Conservation (phyloP, 2,329 filamentous ascomycete genomes). For the Talaromyces sp. region DNA sequence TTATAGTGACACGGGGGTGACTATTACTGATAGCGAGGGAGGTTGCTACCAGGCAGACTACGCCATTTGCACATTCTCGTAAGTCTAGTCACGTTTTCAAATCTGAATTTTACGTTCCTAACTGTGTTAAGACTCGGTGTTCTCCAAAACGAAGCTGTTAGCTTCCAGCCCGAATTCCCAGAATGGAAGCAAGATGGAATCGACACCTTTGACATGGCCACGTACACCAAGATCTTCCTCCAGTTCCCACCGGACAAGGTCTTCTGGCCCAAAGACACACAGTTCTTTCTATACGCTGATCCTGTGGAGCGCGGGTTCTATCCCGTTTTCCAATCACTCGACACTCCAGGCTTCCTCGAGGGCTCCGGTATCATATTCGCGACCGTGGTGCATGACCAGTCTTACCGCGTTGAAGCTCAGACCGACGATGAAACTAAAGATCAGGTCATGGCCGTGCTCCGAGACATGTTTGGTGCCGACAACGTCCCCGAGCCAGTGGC, state of each 20-base stretch:
- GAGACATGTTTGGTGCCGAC: constrained; percentile 56
- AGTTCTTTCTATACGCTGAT: constrained; percentile 52
- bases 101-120: not conserved
- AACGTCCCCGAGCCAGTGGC: constrained; percentile 55
- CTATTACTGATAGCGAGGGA: constrained; percentile 49
- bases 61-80: constrained; percentile 62
- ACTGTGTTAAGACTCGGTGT: constrained; percentile 49
- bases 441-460: constrained; percentile 55
- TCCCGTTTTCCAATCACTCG: constrained; percentile 61
- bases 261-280: constrained; percentile 57
- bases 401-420: constrained; percentile 56
- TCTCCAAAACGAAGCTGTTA: constrained; percentile 56
- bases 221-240: constrained; percentile 68
- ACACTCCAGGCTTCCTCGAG: constrained; percentile 52
- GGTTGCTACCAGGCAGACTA: constrained; percentile 56
- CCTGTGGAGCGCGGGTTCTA: constrained; percentile 49
- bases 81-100: not conserved
- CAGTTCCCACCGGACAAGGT: constrained; percentile 55
- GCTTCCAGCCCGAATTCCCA: constrained; percentile 56
- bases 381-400: constrained; percentile 55
- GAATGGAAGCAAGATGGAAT: constrained; percentile 61
- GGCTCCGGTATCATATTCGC: constrained; percentile 62
- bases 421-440: constrained; percentile 53
- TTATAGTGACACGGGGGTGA: constrained; percentile 51
- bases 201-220: constrained; percentile 62